Evolutionary conservation across 108 stramenopile species (phyloP).

Genomic region (Ochromonas danica): DNA sequence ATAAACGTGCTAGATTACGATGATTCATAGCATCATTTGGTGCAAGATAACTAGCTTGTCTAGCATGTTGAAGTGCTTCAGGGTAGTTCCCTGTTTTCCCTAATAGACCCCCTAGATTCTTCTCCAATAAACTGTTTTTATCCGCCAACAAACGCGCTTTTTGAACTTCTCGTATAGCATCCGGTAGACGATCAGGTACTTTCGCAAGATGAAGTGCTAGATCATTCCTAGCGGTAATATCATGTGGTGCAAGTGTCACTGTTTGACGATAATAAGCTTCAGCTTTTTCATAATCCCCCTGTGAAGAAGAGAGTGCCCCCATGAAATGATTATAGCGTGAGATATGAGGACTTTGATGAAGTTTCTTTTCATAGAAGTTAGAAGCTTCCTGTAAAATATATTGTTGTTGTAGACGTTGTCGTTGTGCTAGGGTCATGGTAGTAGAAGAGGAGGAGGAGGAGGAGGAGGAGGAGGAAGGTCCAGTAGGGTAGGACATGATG

Average conservation of each 20-base stretch:
- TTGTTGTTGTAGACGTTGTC: too few species aligned
- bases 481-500: too few species aligned
- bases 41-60: neutral
- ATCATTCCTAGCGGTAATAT: slow-evolving; percentile 2
- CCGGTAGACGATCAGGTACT: neutral
- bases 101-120: neutral
- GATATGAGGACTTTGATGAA: neutral
- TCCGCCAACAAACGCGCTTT: neutral
- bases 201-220: neutral
- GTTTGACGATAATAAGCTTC: slow-evolving; percentile 7
- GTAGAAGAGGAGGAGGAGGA: too few species aligned
- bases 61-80: slow-evolving; percentile 1
- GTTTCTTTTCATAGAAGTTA: neutral
- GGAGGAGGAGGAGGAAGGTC: too few species aligned
- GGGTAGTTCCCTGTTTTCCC: neutral
- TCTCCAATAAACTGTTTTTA: neutral
- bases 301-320: neutral
- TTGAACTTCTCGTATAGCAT: neutral
- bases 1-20: neutral
- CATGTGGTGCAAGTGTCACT: neutral
- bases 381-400: too few species aligned
- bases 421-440: too few species aligned
- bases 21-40: slow-evolving; percentile 26
- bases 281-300: neutral
- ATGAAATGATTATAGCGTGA: neutral